Evolutionary conservation across 352 stramenopile genomes (phyloP).

Genomic region (Phytophthora niederhauseri): DNA sequence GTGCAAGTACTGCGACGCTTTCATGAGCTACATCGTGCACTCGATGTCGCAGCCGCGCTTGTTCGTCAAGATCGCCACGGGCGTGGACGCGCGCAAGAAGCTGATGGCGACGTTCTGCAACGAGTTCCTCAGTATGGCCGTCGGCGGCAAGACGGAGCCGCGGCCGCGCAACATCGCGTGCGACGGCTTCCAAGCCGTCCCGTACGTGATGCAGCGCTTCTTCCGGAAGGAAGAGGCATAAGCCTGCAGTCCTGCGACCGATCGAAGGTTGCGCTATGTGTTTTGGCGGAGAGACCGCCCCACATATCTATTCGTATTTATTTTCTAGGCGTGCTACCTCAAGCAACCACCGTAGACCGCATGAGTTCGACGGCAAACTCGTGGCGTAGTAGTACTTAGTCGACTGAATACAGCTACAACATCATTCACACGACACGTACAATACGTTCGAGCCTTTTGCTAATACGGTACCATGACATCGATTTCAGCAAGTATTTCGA

Average conservation of each 20-base stretch:
- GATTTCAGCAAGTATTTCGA: not conserved
- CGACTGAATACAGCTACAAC: slow-evolving; percentile 18
- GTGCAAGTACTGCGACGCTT: slow-evolving; percentile 55
- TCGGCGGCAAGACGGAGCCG: slow-evolving; percentile 37
- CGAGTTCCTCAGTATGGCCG: slow-evolving; percentile 50
- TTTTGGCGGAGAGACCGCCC: not conserved
- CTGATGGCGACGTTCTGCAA: slow-evolving; percentile 56
- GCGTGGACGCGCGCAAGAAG: slow-evolving; percentile 45
- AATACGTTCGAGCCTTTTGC: not conserved
- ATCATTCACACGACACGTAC: not conserved
- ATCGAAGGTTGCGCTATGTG: slow-evolving; percentile 41
- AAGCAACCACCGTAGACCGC: not conserved
- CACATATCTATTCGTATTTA: slow-evolving; percentile 38
- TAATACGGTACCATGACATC: not conserved
- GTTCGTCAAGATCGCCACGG: slow-evolving; percentile 48
- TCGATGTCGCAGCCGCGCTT: slow-evolving; percentile 56
- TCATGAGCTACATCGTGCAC: slow-evolving; percentile 63
- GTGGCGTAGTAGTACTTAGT: slow-evolving; percentile 8
- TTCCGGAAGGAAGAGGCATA: slow-evolving; percentile 36
- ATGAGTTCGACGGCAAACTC: slow-evolving; percentile 30
- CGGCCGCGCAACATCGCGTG: slow-evolving; percentile 39
- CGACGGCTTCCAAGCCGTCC: slow-evolving; percentile 47
- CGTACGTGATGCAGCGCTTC: slow-evolving; percentile 52
- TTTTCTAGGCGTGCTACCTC: slow-evolving; percentile 8
- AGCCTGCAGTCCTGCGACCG: slow-evolving; percentile 26